phyloP scores from a whole-genome alignment of 2,329 filamentous ascomycete species.

The Parastagonospora avenae region DNA sequence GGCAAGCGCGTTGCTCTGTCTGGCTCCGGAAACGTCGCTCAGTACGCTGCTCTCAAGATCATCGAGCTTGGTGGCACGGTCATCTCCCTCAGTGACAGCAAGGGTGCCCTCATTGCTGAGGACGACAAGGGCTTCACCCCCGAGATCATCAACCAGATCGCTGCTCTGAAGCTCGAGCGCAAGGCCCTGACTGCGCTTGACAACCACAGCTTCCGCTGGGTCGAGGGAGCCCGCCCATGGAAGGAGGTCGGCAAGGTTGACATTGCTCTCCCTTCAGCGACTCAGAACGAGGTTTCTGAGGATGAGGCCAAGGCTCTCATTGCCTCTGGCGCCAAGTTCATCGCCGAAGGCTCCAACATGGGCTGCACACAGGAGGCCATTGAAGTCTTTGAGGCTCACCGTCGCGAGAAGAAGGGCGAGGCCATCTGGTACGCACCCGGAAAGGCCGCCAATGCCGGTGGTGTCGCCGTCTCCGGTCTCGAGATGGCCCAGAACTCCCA shows the following conservation, averaged over 20 bases:
- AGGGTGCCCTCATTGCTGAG: conserved; percentile 79
- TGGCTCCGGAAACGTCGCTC: conserved; percentile 95
- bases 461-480: conserved; percentile 94
- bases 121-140: conserved; percentile 74
- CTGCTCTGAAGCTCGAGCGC: conserved; percentile 83
- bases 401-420: conserved; percentile 69
- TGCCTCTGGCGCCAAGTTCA: conserved; percentile 75
- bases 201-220: conserved; percentile 77
- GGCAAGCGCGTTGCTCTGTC: conserved; percentile 96
- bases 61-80: conserved; percentile 95
- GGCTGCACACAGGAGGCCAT: conserved; percentile 96
- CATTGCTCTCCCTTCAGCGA: conserved; percentile 88
- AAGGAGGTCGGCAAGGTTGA: conserved; percentile 87
- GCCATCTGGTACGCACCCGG: conserved; percentile 94
- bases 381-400: conserved; percentile 82
- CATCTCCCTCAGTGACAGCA: conserved; percentile 90
- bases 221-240: conserved; percentile 89
- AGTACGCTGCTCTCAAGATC: conserved; percentile 94
- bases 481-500: conserved; percentile 99
- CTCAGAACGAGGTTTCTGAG: conserved; percentile 94
- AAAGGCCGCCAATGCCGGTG: conserved; percentile 96
- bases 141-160: conserved; percentile 79
- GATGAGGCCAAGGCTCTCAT: conserved; percentile 88
- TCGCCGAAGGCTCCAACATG: conserved; percentile 99
- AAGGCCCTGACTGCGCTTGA: conserved; percentile 78